These are phyloP conservation scores for Artemisia annua DNA, from an alignment of 129 eudicot genomes.

Conservation along the genomic window DNA sequence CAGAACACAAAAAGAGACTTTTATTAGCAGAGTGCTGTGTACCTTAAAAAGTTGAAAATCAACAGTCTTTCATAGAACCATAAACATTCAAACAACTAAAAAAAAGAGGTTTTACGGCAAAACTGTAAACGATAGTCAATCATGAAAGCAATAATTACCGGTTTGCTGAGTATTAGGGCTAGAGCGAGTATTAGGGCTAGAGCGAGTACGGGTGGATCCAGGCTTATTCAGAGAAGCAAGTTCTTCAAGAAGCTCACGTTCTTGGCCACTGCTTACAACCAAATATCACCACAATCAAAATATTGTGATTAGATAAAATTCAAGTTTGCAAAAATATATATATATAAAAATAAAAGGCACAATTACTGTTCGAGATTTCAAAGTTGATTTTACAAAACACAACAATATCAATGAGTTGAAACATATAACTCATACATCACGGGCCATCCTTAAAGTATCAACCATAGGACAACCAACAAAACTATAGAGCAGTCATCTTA, in stretches of 20 bases:
- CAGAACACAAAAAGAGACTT: no score
- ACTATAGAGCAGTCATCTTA: neutral
- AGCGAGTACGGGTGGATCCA: slow-evolving; percentile 46
- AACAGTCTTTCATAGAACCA: no score
- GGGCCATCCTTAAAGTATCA: neutral
- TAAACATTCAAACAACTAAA: no score
- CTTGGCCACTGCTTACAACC: slow-evolving; percentile 52
- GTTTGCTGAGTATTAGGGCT: slow-evolving; percentile 59
- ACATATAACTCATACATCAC: neutral
- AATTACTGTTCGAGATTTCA: neutral
- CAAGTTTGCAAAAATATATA: neutral
- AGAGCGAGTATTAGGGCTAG: slow-evolving; percentile 53
- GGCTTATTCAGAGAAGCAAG: slow-evolving; percentile 64
- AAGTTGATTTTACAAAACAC: neutral
- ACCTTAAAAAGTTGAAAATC: no score
- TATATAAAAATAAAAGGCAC: slow-evolving; percentile 7
- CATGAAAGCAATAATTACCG: slow-evolving; percentile 38
- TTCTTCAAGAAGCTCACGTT: slow-evolving; percentile 89
- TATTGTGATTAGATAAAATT: slow-evolving; percentile 15
- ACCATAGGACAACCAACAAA: neutral
- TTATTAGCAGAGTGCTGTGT: no score
- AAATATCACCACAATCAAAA: slow-evolving; percentile 15
- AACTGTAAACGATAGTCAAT: neutral
- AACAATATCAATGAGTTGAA: slow-evolving; percentile 7
- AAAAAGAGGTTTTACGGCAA: neutral